Evolutionary conservation across 495 filamentous ascomycete species (phyloP), one percentile per base, ranked within the genome.

Genomic region (Lepidopterella palustris): DNA sequence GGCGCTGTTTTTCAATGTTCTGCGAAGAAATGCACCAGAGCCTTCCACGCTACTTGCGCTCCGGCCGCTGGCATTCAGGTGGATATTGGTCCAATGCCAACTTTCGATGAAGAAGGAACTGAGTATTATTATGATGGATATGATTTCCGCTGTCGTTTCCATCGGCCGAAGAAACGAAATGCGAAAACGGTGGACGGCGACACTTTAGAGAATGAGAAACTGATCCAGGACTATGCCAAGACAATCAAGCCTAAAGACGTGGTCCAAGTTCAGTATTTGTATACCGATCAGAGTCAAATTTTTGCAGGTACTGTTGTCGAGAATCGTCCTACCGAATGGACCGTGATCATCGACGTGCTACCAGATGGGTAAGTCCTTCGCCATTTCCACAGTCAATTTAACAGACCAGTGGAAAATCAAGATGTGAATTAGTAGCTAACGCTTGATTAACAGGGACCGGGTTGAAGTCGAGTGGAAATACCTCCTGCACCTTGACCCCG

Each of bases 1-100:
- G 93, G 93, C 26, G 88, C 91, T 15, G 96, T 92, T 73, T 96
- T 99, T 77, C 93, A 99, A 72, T 99, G 93, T 76, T 93, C 90
- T 5, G 85, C 86, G 58, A 93, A 90, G 78, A 97, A 96, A 72
- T 99, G 93, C 71, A 87, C 87, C 24, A 79, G 92, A 59, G 85
- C 95, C 2, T 99, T 95, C 71, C 93, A 99, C 72, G 90, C 92
- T 1, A 97, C 90, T 13, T 99, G 93, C 68, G 92, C 93, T 2
- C 85, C 88, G 23, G 82, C 91, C 15, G 93, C 92, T 42, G 93
- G 95, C 39, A 92, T 97, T 8, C 83, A 92, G 63, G 86, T 96
- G 42, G 92, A 99, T 68, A 82, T 87, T 68, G 89, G 87, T 13
- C 81, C 87, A 25, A 83, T 92, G 48, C 86, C 88, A 0, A 87